These are phyloP conservation scores for Metschnikowia proteae DNA, from an alignment of 805 yeast species.

Conservation along the genomic window DNA sequence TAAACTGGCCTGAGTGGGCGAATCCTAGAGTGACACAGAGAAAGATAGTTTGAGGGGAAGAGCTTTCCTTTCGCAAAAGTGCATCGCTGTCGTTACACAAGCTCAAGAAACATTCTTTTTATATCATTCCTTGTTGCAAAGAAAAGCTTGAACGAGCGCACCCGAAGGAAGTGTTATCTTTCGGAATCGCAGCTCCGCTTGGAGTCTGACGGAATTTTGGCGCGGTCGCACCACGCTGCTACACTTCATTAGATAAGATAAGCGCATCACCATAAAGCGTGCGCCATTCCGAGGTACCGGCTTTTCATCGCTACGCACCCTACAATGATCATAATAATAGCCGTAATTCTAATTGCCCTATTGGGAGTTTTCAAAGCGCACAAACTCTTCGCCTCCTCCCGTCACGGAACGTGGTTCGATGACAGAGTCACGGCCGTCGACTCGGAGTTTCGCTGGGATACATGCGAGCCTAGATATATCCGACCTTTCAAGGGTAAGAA, in stretches of 20 bases:
- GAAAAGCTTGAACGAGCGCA: too few relatives aligned
- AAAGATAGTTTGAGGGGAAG: too few relatives aligned
- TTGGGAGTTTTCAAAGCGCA: neutral
- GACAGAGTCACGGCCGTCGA: slow-evolving; percentile 10
- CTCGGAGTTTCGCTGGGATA: slow-evolving; percentile 29
- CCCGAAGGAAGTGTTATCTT: too few relatives aligned
- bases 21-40: too few relatives aligned
- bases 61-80: too few relatives aligned
- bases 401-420: neutral
- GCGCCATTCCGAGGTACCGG: neutral
- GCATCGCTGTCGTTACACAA: too few relatives aligned
- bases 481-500: slow-evolving; percentile 37
- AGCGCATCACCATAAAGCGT: neutral
- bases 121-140: too few relatives aligned
- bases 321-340: neutral
- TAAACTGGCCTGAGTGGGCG: too few relatives aligned
- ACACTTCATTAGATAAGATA: neutral
- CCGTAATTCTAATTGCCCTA: neutral
- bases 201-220: slow-evolving; percentile 1
- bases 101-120: too few relatives aligned
- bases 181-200: neutral
- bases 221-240: neutral
- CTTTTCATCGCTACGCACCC: neutral
- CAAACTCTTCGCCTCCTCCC: neutral
- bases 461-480: slow-evolving; percentile 39